These are phyloP conservation scores for Candida mattraensis DNA, from an alignment of 805 yeast genomes.

Conservation along the genomic window DNA sequence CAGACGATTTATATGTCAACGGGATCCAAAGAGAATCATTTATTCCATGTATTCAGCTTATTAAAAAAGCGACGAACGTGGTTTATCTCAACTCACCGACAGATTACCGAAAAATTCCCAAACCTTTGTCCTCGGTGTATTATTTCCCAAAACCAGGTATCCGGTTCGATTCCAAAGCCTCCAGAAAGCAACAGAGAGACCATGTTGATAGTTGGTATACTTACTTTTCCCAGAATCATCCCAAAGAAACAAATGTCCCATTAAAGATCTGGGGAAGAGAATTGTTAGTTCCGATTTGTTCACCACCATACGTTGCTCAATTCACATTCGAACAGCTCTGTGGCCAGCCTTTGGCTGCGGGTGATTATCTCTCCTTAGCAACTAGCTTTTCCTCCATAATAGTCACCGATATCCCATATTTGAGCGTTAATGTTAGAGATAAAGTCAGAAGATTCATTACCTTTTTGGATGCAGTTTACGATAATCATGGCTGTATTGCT, in stretches of 20 bases:
- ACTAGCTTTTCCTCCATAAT: conserved; percentile 71
- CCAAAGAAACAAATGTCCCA: conserved; percentile 36
- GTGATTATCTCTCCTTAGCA: conserved; percentile 88
- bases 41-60: conserved; percentile 83
- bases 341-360: conserved; percentile 86
- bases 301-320: conserved; percentile 83
- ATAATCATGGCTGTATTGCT: conserved; percentile 82
- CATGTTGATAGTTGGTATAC: conserved; percentile 80
- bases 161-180: conserved; percentile 49
- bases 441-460: conserved; percentile 89
- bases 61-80: conserved; percentile 73
- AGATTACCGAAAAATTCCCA: conserved; percentile 86
- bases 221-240: conserved; percentile 68
- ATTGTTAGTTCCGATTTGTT: conserved; percentile 69
- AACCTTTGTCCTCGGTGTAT: conserved; percentile 79
- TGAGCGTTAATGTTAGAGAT: conserved; percentile 77
- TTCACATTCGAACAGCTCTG: conserved; percentile 86
- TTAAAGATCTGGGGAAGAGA: conserved; percentile 86
- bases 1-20: conserved; percentile 88
- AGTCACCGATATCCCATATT: conserved; percentile 89
- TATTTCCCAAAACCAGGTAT: conserved; percentile 69
- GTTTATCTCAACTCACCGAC: conserved; percentile 85
- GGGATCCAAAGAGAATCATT: conserved; percentile 93
- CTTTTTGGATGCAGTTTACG: conserved; percentile 93
- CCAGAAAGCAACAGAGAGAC: conserved; percentile 48